Percentiles rank a stretch among this genome's conserved stretches.
Conservation (phyloP, 768 basidiomycete genomes). For the Collybiopsis confluens region DNA sequence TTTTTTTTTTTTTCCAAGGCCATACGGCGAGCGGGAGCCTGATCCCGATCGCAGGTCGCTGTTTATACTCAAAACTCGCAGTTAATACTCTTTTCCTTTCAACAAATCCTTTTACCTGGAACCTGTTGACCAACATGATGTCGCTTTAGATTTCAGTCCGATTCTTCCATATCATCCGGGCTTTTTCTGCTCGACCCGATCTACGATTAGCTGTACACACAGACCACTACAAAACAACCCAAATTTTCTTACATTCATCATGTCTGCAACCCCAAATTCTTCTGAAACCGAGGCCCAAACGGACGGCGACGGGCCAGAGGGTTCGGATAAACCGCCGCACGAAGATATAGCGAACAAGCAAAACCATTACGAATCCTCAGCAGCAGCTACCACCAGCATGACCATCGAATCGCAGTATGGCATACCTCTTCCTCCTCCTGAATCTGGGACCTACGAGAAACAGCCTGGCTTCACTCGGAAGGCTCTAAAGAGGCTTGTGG, state of each 20-base stretch:
- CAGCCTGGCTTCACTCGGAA: conserved; percentile 23
- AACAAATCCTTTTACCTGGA: conserved; percentile 2
- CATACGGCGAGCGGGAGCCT: conserved; percentile 1
- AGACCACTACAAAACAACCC: neutral
- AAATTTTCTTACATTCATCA: neutral
- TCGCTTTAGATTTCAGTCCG: conserved; percentile 8
- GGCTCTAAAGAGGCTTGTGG: conserved; percentile 20
- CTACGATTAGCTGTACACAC: neutral
- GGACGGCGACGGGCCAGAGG: conserved; percentile 38
- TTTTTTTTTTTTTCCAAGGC: neutral
- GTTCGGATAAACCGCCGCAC: conserved; percentile 40
- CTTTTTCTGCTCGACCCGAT: neutral
- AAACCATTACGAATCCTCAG: conserved; percentile 1
- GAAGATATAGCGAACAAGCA: conserved; percentile 4
- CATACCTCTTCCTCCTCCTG: conserved; percentile 29
- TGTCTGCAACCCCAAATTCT: neutral
- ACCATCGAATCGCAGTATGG: conserved; percentile 8
- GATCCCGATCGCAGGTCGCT: conserved; percentile 6
- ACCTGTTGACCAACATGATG: conserved; percentile 10
- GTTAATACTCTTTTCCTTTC: conserved; percentile 8
- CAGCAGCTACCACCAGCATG: conserved; percentile 9
- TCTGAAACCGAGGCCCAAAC: conserved; percentile 31
- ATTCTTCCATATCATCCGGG: conserved; percentile 1
- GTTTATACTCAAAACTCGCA: neutral
- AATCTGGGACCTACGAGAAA: conserved; percentile 26